Evolutionary conservation across 2,329 filamentous ascomycete genomes (phyloP), one percentile per base, ranked within the genome.

Genomic region (Claviceps pazoutovae): DNA sequence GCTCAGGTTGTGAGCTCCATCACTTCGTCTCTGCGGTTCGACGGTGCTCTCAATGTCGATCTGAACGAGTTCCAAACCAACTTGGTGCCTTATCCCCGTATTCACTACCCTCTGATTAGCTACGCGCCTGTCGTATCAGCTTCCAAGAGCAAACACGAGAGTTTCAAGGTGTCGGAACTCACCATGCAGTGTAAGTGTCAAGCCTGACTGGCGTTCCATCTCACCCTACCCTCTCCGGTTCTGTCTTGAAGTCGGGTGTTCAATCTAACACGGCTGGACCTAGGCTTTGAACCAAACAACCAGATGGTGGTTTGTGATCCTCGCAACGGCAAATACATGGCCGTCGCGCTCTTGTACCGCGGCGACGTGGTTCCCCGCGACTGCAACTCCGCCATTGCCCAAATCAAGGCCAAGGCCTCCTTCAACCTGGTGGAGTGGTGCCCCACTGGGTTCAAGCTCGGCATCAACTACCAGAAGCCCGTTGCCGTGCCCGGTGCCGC

Each of bases 101-200:
- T 86, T 58, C 82, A 86, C 73, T 86, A 84, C 68, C 83, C 83
- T 50, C 70, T 86, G 46, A 84, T 86, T 71, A 83, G 79, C 71
- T 86, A 86, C 64, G 81, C 83, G 11, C 82, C 82, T 36, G 82
- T 86, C 59, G 75, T 86, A 57, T 85, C 82, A 21, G 80, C 81
- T 54, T 75, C 78, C 73, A 87, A 86, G 78, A 88, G 84, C 68
- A 79, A 82, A 47, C 87, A 93, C 65, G 87, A 93, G 74, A 88
- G 84, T 74, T 90, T 90, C 80, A 88, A 88, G 75, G 83, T 89
- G 51, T 78, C 81, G 56, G 88, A 93, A 58, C 71, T 86, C 57
- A 86, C 82, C 64, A 81, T 84, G 71, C 82, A 85, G 68, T 85
- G 82, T 85, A 74, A 64, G 78, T 72, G 43, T 14, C 13, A 47